Conservation (phyloP, 1,284 basidiomycete species). For the Ustilago trichophora region DNA sequence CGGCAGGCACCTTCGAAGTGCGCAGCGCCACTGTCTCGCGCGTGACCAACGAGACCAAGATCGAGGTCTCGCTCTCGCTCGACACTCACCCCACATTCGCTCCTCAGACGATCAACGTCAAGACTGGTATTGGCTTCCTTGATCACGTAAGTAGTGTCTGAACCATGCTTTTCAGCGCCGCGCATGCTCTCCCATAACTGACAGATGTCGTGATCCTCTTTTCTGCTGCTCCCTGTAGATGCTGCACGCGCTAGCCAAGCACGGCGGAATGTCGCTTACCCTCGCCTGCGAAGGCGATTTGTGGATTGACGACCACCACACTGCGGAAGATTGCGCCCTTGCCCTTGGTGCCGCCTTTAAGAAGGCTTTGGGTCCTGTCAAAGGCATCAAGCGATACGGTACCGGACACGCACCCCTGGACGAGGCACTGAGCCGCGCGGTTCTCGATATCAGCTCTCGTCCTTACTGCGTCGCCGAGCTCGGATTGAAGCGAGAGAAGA, state of each 20-base stretch:
- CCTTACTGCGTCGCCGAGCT: slow-evolving; percentile 94
- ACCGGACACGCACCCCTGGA: slow-evolving; percentile 96
- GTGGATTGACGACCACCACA: slow-evolving; percentile 99
- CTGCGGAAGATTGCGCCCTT: slow-evolving; percentile 92
- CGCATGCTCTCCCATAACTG: too few species aligned
- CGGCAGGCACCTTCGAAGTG: slow-evolving; percentile 26
- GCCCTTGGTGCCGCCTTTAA: slow-evolving; percentile 95
- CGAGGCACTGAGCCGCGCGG: slow-evolving; percentile 86
- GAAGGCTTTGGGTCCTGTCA: slow-evolving; percentile 89
- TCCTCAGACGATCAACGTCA: slow-evolving; percentile 82
- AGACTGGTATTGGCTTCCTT: slow-evolving; percentile 95
- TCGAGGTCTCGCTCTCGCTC: slow-evolving; percentile 82
- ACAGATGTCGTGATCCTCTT: too few species aligned
- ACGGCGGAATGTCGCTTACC: slow-evolving; percentile 73
- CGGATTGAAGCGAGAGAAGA: slow-evolving; percentile 82
- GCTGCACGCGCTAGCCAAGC: slow-evolving; percentile 67
- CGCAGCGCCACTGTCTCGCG: slow-evolving; percentile 78
- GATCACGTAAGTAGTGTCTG: slow-evolving; percentile 82
- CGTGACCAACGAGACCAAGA: slow-evolving; percentile 91
- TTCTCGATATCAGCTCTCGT: slow-evolving; percentile 96
- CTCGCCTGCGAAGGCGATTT: slow-evolving; percentile 94
- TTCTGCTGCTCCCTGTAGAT: slow-evolving; percentile 40
- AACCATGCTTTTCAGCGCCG: too few species aligned
- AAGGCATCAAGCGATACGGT: slow-evolving; percentile 93
- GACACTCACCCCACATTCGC: slow-evolving; percentile 77